phyloP scores from a whole-genome alignment of 352 stramenopile species.

The Phytophthora sojae region DNA sequence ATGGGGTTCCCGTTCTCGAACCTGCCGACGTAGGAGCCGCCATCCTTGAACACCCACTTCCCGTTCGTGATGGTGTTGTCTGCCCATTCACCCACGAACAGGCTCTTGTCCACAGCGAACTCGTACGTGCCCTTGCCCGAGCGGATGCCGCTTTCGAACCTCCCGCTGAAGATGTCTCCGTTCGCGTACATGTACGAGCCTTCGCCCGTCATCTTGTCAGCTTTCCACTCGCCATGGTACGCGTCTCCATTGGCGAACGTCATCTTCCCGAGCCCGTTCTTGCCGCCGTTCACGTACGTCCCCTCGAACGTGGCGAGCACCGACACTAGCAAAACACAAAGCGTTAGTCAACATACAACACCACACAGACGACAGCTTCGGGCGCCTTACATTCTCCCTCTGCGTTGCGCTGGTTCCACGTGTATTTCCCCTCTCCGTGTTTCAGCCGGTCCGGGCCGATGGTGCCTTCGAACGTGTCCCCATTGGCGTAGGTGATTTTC shows the following conservation, averaged over 20 bases:
- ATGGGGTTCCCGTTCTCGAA: conserved; percentile 91
- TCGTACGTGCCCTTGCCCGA: conserved; percentile 91
- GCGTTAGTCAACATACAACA: not conserved
- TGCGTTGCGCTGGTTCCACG: conserved; percentile 74
- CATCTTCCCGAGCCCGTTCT: conserved; percentile 92
- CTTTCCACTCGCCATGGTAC: conserved; percentile 91
- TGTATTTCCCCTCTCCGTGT: conserved; percentile 90
- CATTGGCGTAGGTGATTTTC: conserved; percentile 91
- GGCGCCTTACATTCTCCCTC: conserved; percentile 66
- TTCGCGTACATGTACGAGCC: conserved; percentile 93
- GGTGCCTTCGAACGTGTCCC: conserved; percentile 91
- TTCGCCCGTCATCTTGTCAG: conserved; percentile 88
- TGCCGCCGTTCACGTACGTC: conserved; percentile 85
- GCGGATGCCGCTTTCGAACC: conserved; percentile 84
- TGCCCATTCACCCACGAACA: conserved; percentile 89
- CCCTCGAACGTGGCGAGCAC: conserved; percentile 87
- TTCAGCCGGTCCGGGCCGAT: conserved; percentile 85
- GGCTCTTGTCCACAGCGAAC: conserved; percentile 81
- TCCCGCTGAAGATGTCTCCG: conserved; percentile 92
- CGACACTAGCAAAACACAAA: conserved; percentile 49
- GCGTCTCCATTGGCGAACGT: conserved; percentile 90
- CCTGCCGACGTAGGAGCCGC: conserved; percentile 78
- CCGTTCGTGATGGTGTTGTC: conserved; percentile 89
- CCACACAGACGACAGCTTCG: not conserved
- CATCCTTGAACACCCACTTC: conserved; percentile 93